A percentile compares a stretch with the other conserved stretches of the same genome.
Conservation (phyloP, 768 basidiomycete genomes). For the Flagelloscypha sp. region DNA sequence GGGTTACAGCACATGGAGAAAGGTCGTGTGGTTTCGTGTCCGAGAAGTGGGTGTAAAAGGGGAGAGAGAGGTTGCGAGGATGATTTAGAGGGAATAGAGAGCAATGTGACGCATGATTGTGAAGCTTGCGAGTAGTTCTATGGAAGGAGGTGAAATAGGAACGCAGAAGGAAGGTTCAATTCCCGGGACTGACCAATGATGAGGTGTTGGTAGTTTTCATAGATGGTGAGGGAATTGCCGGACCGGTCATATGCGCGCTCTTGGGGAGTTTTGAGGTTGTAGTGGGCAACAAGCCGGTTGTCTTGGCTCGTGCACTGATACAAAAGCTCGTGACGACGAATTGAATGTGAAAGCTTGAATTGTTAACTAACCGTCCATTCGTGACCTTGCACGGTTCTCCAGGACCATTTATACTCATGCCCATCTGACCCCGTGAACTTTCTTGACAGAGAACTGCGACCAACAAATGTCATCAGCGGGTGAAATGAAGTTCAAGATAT, state of each 20-base stretch:
- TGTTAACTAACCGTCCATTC: constrained; percentile 66
- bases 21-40: no score
- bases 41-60: no score
- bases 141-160: constrained; percentile 4
- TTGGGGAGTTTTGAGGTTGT: constrained; percentile 48
- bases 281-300: constrained; percentile 54
- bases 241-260: constrained; percentile 51
- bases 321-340: constrained; percentile 3
- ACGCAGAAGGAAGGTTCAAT: neutral
- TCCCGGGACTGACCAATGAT: constrained; percentile 37
- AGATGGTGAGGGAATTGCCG: constrained; percentile 54
- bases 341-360: constrained; percentile 5
- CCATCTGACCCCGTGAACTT: constrained; percentile 67
- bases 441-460: constrained; percentile 50
- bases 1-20: no score
- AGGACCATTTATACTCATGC: constrained; percentile 62
- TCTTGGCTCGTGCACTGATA: constrained; percentile 47
- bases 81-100: constrained; percentile 38
- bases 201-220: constrained; percentile 45
- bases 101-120: constrained; percentile 60
- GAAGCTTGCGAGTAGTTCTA: constrained; percentile 52
- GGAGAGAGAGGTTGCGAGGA: no score
- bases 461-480: neutral
- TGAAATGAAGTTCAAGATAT: neutral
- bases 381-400: constrained; percentile 45